Conservation (phyloP, 306 rosid genomes). For the Quercus bicolor region DNA sequence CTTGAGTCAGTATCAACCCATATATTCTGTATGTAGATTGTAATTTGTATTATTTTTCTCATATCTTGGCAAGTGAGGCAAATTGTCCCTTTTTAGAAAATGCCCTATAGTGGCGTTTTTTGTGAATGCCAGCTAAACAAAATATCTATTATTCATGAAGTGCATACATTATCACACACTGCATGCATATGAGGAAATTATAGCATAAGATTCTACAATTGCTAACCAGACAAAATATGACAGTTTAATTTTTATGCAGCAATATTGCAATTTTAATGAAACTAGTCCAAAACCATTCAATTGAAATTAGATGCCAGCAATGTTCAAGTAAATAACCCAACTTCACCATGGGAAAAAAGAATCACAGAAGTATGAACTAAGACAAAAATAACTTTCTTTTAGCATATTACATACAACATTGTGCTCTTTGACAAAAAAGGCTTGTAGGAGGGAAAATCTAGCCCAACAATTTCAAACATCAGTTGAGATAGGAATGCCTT, state of each 20-base stretch:
- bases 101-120: too few relatives aligned
- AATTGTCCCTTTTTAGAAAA: too few relatives aligned
- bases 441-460: constrained; percentile 61
- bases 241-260: too few relatives aligned
- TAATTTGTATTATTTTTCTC: too few relatives aligned
- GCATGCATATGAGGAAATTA: too few relatives aligned
- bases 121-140: neutral
- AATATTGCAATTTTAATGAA: neutral
- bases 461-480: constrained; percentile 80
- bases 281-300: neutral
- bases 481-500: constrained; percentile 63
- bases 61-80: too few relatives aligned
- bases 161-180: neutral
- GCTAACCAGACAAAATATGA: too few relatives aligned
- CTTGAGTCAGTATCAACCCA: too few relatives aligned
- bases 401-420: constrained; percentile 65
- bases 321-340: neutral
- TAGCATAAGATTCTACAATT: too few relatives aligned
- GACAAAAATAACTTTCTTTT: constrained; percentile 28
- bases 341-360: too few relatives aligned
- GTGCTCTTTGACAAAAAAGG: constrained; percentile 65
- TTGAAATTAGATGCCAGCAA: neutral
- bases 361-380: neutral
- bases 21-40: too few relatives aligned
- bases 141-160: neutral